phyloP scores from a whole-genome alignment of 768 basidiomycete genomes.

The Agrocybe praecox region DNA sequence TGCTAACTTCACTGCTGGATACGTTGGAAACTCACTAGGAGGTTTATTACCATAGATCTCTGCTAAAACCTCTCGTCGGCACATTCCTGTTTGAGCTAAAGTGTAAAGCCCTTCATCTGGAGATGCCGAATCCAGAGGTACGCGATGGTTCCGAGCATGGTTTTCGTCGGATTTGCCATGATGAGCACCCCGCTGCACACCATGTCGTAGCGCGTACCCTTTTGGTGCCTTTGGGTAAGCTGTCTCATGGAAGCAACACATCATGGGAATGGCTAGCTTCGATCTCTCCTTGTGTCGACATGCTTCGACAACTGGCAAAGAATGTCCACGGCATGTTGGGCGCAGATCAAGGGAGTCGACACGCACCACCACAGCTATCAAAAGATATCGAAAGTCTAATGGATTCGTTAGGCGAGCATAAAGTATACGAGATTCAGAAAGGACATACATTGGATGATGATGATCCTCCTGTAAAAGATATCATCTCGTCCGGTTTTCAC shows the following conservation, averaged over 20 bases:
- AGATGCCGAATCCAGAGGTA: slow-evolving; percentile 13
- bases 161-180: slow-evolving; percentile 10
- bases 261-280: neutral
- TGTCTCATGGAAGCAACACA: neutral
- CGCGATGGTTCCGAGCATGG: neutral
- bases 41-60: slow-evolving; percentile 17
- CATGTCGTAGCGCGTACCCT: slow-evolving; percentile 13
- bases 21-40: slow-evolving; percentile 7
- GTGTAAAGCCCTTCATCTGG: slow-evolving; percentile 29
- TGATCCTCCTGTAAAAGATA: neutral
- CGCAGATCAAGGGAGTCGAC: neutral
- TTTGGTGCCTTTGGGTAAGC: slow-evolving; percentile 13
- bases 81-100: slow-evolving; percentile 27
- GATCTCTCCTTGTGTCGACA: neutral
- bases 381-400: neutral
- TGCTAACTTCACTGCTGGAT: neutral
- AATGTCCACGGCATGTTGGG: too few relatives aligned
- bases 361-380: neutral
- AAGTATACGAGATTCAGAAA: neutral
- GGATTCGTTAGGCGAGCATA: neutral
- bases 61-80: slow-evolving; percentile 22
- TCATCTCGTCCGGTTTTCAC: neutral
- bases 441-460: neutral
- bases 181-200: slow-evolving; percentile 11
- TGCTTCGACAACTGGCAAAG: too few relatives aligned